Conservation (phyloP, 192 early-diverging fungal genomes). For the Umbelopsis sp. region DNA sequence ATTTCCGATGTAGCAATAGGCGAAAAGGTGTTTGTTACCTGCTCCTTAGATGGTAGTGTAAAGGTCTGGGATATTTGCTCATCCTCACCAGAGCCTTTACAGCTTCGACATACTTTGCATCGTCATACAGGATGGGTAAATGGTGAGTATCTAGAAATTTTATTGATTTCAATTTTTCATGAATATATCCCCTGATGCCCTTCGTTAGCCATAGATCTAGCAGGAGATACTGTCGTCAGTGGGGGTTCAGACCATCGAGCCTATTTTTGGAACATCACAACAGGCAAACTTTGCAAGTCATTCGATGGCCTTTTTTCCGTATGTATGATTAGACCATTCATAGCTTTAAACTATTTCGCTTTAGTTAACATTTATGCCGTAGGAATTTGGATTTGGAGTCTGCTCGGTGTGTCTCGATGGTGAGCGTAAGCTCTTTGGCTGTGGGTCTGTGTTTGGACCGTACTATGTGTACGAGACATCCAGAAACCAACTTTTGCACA, state of each 20-base stretch:
- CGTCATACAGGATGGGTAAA: not conserved
- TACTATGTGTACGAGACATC: not conserved
- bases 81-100: not conserved
- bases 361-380: not conserved
- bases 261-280: not conserved
- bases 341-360: not conserved
- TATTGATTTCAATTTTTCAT: not conserved
- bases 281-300: not conserved
- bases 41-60: not conserved
- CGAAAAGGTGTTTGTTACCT: not conserved
- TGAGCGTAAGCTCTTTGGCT: not conserved
- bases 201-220: not conserved
- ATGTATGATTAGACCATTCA: not conserved
- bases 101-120: not conserved
- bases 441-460: constrained; percentile 3
- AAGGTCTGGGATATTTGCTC: not conserved
- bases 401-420: not conserved
- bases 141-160: not conserved
- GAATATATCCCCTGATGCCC: not conserved
- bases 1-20: not conserved
- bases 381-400: not conserved
- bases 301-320: not conserved
- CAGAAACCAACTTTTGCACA: not conserved
- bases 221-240: not conserved
- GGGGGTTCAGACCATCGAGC: not conserved